Evolutionary conservation across 2,329 filamentous ascomycete species (phyloP), one percentile per base, ranked within the genome.

Genomic region (Didymosphaeria variabile): DNA sequence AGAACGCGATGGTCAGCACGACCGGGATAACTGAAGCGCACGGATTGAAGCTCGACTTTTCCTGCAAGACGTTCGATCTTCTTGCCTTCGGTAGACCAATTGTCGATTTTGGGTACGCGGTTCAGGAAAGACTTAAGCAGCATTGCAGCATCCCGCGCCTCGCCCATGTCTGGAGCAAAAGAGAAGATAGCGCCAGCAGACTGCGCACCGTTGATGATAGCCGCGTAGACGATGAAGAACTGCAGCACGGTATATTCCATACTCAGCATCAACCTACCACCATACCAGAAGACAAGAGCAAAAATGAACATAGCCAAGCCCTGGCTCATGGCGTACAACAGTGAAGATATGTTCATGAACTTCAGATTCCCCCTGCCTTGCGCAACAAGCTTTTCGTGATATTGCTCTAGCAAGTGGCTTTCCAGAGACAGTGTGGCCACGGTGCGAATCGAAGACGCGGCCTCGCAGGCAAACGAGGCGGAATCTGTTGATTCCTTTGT

Each of bases 161-260:
- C 97, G 69, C 94, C 92, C 93, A 98, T 97, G 68, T 98, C 94
- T 0, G 94, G 94, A 0, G 94, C 92, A 73, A 97, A 98, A 0
- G 91, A 93, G 81, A 98, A 98, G 69, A 98, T 90, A 1, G 90
- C 92, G 13, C 94, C 95, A 1, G 94, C 94, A 1, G 93, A 94
- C 78, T 98, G 94, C 0, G 93, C 91, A 57, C 94, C 93, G 72
- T 97, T 97, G 71, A 97, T 91, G 70, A 98, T 87, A 49, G 93
- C 85, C 61, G 89, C 88, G 81, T 97, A 97, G 73, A 92, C 93
- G 54, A 98, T 83, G 80, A 97, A 99, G 85, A 98, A 98, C 67
- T 94, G 90, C 79, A 97, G 94, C 72, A 94, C 84, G 0, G 83
- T 80, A 21, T 91, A 87, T 23, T 89, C 85, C 49, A 63, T 64